Percentiles rank a stretch among this genome's conserved stretches.
Evolutionary conservation across 805 yeast species (phyloP).

Genomic region (Saitoella complicata): DNA sequence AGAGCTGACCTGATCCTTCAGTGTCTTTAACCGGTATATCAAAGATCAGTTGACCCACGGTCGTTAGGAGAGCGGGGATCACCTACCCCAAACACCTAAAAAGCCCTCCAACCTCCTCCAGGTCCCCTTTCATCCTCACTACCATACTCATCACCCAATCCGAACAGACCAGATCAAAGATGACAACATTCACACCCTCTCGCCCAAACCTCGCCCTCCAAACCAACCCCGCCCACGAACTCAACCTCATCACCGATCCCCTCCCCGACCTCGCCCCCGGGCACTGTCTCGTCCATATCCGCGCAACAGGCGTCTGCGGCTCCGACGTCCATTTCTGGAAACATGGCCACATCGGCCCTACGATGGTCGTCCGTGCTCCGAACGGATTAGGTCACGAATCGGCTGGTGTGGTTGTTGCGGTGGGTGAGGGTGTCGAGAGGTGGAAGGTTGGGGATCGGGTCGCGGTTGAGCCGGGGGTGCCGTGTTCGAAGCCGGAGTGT

Average conservation of each 20-base stretch:
- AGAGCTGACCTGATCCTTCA: no score
- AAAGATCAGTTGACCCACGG: no score
- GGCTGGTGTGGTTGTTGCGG: constrained; percentile 33
- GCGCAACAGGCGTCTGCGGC: constrained; percentile 56
- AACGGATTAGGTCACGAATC: constrained; percentile 45
- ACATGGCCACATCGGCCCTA: constrained; percentile 42
- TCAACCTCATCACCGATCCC: constrained; percentile 6
- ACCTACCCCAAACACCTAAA: no score
- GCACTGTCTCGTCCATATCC: constrained; percentile 39
- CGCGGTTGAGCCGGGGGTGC: constrained; percentile 32
- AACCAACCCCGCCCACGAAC: constrained; percentile 11
- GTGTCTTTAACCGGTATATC: no score
- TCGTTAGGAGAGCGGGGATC: no score
- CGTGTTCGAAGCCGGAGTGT: constrained; percentile 26
- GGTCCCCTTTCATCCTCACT: no score
- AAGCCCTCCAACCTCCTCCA: no score
- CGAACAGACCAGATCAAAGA: not conserved
- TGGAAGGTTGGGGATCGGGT: constrained; percentile 34
- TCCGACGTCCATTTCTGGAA: constrained; percentile 56
- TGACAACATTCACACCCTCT: constrained; percentile 2
- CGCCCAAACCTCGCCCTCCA: constrained; percentile 9
- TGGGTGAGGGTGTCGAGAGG: constrained; percentile 33
- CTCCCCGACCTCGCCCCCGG: constrained; percentile 21
- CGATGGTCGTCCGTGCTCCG: constrained; percentile 44
- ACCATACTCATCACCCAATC: no score